Evolutionary conservation across 371 early-diverging fungal species (phyloP).

Genomic region (Mucor saturninus): DNA sequence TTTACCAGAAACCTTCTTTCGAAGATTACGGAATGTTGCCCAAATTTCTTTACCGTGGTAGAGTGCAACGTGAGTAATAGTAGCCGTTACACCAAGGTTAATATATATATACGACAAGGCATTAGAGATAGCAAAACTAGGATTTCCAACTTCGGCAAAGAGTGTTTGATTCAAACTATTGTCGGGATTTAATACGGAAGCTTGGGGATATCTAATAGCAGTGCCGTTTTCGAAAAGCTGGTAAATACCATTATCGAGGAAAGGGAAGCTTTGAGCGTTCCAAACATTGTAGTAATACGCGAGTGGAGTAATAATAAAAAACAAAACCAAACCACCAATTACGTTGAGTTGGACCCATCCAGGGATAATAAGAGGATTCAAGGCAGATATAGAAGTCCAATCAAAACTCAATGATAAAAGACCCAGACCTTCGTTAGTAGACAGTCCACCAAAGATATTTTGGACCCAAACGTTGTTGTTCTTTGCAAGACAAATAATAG

Average conservation of each 20-base stretch:
- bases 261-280: constrained; percentile 53
- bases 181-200: constrained; percentile 36
- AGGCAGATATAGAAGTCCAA: constrained; percentile 52
- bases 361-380: constrained; percentile 73
- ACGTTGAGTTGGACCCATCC: constrained; percentile 55
- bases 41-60: constrained; percentile 46
- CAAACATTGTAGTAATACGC: constrained; percentile 48
- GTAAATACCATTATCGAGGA: constrained; percentile 45
- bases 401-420: constrained; percentile 55
- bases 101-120: constrained; percentile 40
- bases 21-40: neutral
- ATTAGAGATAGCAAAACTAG: constrained; percentile 33
- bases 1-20: neutral
- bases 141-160: constrained; percentile 42
- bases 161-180: constrained; percentile 43
- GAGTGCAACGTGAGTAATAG: constrained; percentile 53
- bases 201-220: constrained; percentile 43
- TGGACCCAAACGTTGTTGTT: constrained; percentile 54
- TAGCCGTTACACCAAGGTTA: constrained; percentile 55
- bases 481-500: constrained; percentile 50
- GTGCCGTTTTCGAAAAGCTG: constrained; percentile 32
- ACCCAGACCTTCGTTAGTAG: constrained; percentile 56
- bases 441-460: constrained; percentile 51
- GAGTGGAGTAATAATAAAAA: constrained; percentile 45
- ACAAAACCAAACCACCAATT: constrained; percentile 34